phyloP scores from a whole-genome alignment of 768 basidiomycete species.

The Lactarius evosmus region DNA sequence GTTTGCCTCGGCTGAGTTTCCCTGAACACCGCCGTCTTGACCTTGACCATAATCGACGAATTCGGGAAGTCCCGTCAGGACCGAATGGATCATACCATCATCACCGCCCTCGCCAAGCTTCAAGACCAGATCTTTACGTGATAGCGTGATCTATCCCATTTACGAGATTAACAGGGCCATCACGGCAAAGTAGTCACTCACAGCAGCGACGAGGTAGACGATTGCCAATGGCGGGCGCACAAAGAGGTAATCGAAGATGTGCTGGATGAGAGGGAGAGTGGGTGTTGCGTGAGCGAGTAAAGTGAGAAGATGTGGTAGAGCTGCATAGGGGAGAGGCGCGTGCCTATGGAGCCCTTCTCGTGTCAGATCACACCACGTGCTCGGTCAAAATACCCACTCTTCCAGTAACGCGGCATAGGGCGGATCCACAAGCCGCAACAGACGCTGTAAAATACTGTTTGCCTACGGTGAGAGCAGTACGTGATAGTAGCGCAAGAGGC shows the following conservation, averaged over 20 bases:
- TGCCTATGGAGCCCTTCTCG: constrained; percentile 40
- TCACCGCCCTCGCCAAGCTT: constrained; percentile 64
- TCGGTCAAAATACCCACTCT: constrained; percentile 41
- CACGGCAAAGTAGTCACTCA: constrained; percentile 41
- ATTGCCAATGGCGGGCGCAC: constrained; percentile 75
- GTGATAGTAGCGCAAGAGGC: constrained; percentile 48
- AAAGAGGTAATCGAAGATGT: constrained; percentile 87
- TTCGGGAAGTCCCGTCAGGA: constrained; percentile 64
- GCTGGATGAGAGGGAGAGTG: constrained; percentile 83
- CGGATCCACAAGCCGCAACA: constrained; percentile 70
- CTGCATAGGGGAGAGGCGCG: constrained; percentile 83
- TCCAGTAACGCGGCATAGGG: constrained; percentile 66
- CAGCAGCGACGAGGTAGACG: constrained; percentile 81
- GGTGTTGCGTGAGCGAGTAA: constrained; percentile 92
- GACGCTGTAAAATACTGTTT: constrained; percentile 67
- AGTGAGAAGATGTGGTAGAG: constrained; percentile 85
- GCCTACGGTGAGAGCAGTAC: constrained; percentile 40
- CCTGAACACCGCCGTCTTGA: constrained; percentile 1
- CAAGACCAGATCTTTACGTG: constrained; percentile 64
- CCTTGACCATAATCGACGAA: constrained; percentile 44
- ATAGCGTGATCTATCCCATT: constrained; percentile 58
- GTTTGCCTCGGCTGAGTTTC: background rate
- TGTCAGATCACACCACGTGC: background rate
- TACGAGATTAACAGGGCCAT: background rate
- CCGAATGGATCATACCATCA: constrained; percentile 78